These are phyloP conservation scores for Monilinia laxa DNA, from an alignment of 2,329 filamentous ascomycete species.

Conservation along the genomic window DNA sequence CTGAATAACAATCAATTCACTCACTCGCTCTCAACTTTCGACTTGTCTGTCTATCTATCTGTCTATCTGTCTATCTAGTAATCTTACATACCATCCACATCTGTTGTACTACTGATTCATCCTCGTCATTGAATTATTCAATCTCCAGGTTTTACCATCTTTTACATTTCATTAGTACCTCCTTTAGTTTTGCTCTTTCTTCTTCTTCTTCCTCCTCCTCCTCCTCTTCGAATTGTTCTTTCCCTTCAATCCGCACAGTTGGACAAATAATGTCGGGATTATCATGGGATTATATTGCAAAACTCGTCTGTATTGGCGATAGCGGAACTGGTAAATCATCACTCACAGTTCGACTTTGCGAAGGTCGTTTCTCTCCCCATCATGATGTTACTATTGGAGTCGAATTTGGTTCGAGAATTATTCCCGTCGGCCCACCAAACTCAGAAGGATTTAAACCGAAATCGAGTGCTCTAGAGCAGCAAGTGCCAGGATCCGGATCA, in stretches of 20 bases:
- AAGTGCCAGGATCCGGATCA: slow-evolving; percentile 34
- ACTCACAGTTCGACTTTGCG: slow-evolving; percentile 91
- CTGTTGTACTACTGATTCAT: too few species aligned
- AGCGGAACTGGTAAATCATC: slow-evolving; percentile 94
- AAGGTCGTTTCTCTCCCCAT: slow-evolving; percentile 89
- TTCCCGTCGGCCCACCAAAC: slow-evolving; percentile 83
- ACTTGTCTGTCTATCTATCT: too few species aligned
- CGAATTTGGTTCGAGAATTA: slow-evolving; percentile 93
- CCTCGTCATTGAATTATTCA: not conserved
- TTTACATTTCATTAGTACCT: not conserved
- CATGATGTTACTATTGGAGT: slow-evolving; percentile 98
- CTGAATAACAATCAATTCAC: too few species aligned
- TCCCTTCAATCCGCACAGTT: not conserved
- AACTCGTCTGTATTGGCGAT: slow-evolving; percentile 96
- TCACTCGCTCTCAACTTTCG: too few species aligned
- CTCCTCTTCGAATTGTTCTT: too few species aligned
- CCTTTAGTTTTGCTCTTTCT: not conserved
- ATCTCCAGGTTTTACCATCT: not conserved
- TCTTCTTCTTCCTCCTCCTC: not conserved
- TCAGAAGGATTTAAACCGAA: slow-evolving; percentile 48
- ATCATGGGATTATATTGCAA: slow-evolving; percentile 98
- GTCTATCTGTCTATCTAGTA: too few species aligned
- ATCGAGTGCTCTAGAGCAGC: slow-evolving; percentile 38
- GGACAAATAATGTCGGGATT: slow-evolving; percentile 52
- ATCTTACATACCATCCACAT: too few species aligned